These are phyloP conservation scores for Rhizoctonia solani DNA, from an alignment of 1,284 basidiomycete genomes.

Conservation along the genomic window DNA sequence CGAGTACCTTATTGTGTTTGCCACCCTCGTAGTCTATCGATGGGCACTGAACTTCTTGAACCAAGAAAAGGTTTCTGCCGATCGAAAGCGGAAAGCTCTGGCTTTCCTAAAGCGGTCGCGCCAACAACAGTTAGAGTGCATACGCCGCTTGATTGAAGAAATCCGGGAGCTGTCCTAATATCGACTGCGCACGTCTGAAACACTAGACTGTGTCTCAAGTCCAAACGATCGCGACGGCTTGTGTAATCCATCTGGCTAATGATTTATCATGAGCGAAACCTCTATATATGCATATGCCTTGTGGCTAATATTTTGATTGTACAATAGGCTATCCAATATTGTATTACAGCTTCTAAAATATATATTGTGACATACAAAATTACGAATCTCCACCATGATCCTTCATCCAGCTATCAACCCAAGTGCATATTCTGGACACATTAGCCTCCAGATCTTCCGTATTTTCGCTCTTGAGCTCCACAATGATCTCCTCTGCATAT, in stretches of 20 bases:
- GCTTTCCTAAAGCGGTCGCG: slow-evolving; percentile 9
- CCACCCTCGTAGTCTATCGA: slow-evolving; percentile 15
- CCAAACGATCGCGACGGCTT: too few species aligned
- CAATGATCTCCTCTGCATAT: slow-evolving; percentile 83
- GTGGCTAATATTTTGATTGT: too few species aligned
- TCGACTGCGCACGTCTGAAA: not conserved
- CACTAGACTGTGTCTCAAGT: too few species aligned
- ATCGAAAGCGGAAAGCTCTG: slow-evolving; percentile 15
- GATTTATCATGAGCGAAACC: too few species aligned
- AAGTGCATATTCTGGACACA: slow-evolving; percentile 79
- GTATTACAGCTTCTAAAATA: too few species aligned
- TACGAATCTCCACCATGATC: too few species aligned
- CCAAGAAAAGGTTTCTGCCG: slow-evolving; percentile 6
- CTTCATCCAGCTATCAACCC: slow-evolving; percentile 80
- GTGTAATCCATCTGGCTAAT: too few species aligned
- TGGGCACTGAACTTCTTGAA: slow-evolving; percentile 19
- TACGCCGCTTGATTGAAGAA: not conserved
- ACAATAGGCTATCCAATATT: not conserved
- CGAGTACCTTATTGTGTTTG: too few species aligned
- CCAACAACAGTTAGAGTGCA: slow-evolving; percentile 11
- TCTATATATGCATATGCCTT: too few species aligned
- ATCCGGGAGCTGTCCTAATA: not conserved
- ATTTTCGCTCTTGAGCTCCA: slow-evolving; percentile 81
- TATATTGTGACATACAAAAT: too few species aligned
- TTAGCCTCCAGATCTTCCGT: slow-evolving; percentile 86